Base-by-base conservation (phyloP, 2,329 filamentous ascomycete species). In the Helminthosporium solani region DNA sequence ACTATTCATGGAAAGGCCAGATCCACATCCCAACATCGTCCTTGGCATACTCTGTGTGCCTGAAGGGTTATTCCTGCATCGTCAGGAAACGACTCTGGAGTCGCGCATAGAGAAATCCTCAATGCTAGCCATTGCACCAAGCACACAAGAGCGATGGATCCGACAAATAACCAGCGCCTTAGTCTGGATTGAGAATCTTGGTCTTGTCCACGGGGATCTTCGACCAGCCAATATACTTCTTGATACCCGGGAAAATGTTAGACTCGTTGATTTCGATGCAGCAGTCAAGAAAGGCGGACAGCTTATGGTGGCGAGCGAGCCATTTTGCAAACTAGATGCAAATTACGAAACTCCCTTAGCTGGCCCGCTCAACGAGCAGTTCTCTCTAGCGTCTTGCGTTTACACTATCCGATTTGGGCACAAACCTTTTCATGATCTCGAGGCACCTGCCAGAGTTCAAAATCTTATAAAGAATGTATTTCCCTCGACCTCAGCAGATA, bases 371-470 rank as follows among this genome's bases (percentile, higher is more conserved):
- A 44, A 25, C 20, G 46, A 48, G 34, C 46, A 48, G 40, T 48
- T 44, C 19, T 39, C 46, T 18, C 41, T 3, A 82, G 83, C 2
- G 85, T 83, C 61, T 67, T 86, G 51, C 82, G 85, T 63, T 72
- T 86, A 44, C 41, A 44, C 33, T 19, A 48, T 48, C 20, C 46
- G 41, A 44, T 48, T 35, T 35, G 30, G 43, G 15, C 43, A 46
- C 37, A 46, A 20, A 35, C 43, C 43, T n/a, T 46, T 40, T 21
- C 43, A 46, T 41, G 21, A 46, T 33, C 18, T 46, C 28, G 37
- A 46, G 8, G 27, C 43, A 15, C 42, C 21, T 39, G 23, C 23
- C 28, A 39, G 42, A 18, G 42, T 39, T 31, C 34, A 25, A 40
- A 23, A 28, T 8, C 42, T 45, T 23, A 40, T 39, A 14, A 45